phyloP scores from a whole-genome alignment of 73 alveolate species.

The Paramecium biaurelia region DNA sequence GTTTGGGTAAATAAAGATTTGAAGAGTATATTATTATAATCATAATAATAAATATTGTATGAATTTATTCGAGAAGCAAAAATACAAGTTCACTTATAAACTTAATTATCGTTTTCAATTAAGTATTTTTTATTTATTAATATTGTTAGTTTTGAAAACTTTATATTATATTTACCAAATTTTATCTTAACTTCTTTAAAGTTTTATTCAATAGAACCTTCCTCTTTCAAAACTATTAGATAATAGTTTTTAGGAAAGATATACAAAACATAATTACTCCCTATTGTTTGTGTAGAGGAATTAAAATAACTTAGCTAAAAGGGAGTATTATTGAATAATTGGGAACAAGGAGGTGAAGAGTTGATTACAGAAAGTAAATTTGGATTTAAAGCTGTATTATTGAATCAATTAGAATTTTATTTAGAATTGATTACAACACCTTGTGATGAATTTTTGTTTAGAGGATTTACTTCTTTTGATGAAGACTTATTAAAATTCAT shows the following conservation, averaged over 20 bases:
- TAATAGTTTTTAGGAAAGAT: neutral
- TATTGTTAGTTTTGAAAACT: neutral
- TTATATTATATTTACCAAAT: neutral
- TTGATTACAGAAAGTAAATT: neutral
- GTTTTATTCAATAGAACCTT: neutral
- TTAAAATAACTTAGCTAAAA: neutral
- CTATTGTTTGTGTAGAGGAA: neutral
- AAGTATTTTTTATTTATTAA: neutral
- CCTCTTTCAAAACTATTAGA: neutral
- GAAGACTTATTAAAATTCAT: neutral
- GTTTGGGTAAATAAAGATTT: neutral
- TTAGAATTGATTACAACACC: constrained; percentile 11
- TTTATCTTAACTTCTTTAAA: neutral
- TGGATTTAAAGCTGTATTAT: neutral
- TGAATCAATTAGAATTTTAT: neutral
- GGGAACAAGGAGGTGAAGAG: neutral
- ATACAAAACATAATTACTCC: neutral
- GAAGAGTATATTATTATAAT: neutral
- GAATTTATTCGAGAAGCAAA: neutral
- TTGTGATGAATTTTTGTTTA: neutral
- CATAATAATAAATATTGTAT: neutral
- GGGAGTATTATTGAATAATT: neutral
- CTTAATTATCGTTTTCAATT: neutral
- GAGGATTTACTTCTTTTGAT: neutral
- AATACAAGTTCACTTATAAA: neutral